phyloP scores from a whole-genome alignment of 495 filamentous ascomycete genomes.

The Usnea hakonensis region DNA sequence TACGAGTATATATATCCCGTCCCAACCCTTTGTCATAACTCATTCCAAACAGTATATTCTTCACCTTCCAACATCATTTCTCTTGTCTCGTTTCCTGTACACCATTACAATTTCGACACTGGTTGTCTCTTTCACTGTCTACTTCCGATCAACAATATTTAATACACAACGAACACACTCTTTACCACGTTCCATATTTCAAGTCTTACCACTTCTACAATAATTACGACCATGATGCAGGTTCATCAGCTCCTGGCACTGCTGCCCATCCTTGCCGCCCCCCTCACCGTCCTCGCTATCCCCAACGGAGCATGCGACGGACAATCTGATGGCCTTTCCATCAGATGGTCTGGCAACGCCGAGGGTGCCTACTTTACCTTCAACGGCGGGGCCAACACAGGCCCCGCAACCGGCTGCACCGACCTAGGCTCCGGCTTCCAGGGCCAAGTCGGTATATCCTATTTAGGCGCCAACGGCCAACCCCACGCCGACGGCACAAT shows the following conservation, averaged over 20 bases:
- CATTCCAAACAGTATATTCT: neutral
- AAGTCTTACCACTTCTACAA: neutral
- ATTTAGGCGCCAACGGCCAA: neutral
- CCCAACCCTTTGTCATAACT: neutral
- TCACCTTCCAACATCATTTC: neutral
- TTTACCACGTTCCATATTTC: neutral
- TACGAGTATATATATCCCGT: neutral
- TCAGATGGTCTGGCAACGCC: neutral
- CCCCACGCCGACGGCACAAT: slow-evolving; percentile 9
- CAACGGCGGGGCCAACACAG: neutral
- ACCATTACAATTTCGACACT: neutral
- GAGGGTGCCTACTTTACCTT: neutral
- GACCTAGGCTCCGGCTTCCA: slow-evolving; percentile 9
- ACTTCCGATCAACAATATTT: neutral
- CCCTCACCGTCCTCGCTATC: neutral
- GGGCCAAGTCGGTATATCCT: slow-evolving; percentile 12
- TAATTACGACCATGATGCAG: neutral
- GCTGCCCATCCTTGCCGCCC: neutral
- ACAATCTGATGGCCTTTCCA: neutral
- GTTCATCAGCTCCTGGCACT: neutral
- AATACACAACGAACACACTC: neutral
- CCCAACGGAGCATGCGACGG: neutral
- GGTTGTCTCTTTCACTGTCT: neutral
- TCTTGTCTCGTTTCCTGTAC: neutral
- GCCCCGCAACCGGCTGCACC: slow-evolving; percentile 10